Evolutionary conservation across 768 basidiomycete genomes (phyloP), one percentile per base, ranked within the genome.

Genomic region (Rickenella mellea): DNA sequence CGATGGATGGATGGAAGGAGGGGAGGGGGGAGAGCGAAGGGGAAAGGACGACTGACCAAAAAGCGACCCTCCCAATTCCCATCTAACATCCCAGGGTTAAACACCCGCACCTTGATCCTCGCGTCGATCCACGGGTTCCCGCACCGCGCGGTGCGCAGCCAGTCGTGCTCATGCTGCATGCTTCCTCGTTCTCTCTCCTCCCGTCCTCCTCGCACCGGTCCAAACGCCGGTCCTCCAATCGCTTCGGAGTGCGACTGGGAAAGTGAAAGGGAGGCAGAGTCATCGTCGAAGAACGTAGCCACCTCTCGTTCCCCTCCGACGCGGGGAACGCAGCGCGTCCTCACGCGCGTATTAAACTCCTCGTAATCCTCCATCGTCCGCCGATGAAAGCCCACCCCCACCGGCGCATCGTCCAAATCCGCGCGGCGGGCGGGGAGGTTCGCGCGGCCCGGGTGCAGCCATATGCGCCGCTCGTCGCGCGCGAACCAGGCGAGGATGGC

Each of bases 401-500:
- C 33, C 4, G 19, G 19, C 10, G 19, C 33, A 17, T 17, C 19
- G 10, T 22, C 15, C 12, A 36, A 22, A 17, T 36, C 33, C 5
- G 33, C 19, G 19, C 33, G 19, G 15, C 24, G 24, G n/a, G n/a
- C n/a, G 3, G 11, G 33, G 33, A 36, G 33, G 24, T 19, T 17
- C 19, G 7, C 33, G 2, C 24, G 19, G 4, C 19, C 19, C 11
- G 33, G 33, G 19, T 36, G 33, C 33, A 36, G 19, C 19, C 11
- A 36, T n/a, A n/a, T n/a, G 33, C 33, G 19, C 12, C 19, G 33
- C 24, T 36, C 19, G 12, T 22, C 19, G 6, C 63, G 62, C 24
- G 66, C 53, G 15, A 51, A 52, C 44, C 57, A 62, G 28, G 58
- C 55, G 6, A 73, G 55, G 8, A 68, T 35, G 19, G 68, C 71